These are phyloP conservation scores for Chrysosphaeria jannelii DNA, from an alignment of 2,329 filamentous ascomycete species.

Conservation along the genomic window DNA sequence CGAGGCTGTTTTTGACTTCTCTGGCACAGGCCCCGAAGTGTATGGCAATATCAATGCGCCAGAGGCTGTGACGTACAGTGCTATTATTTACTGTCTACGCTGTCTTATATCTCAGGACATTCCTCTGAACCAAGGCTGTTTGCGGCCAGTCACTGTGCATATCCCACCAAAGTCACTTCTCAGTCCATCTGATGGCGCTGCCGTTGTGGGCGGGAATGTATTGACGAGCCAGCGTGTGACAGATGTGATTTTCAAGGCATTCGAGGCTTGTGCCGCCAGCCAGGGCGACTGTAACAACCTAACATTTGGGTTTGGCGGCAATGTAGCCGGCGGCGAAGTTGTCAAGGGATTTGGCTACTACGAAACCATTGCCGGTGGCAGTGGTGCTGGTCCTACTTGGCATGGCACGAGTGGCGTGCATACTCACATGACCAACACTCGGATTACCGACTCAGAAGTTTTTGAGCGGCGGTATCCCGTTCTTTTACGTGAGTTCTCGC, in stretches of 20 bases:
- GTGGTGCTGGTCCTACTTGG: conserved; percentile 8
- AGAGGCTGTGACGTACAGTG: conserved; percentile 44
- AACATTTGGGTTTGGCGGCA: conserved; percentile 56
- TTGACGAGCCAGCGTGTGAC: conserved; percentile 55
- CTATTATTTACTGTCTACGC: conserved; percentile 64
- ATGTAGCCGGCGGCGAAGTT: conserved; percentile 22
- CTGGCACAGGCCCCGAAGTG: conserved; percentile 44
- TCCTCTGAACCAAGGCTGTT: conserved; percentile 61
- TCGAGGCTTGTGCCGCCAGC: conserved; percentile 46
- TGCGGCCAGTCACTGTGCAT: conserved; percentile 42
- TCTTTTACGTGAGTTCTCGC: conserved; percentile 7
- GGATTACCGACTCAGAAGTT: conserved; percentile 8
- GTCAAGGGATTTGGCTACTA: conserved; percentile 47
- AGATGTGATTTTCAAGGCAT: conserved; percentile 56
- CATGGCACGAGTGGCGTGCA: conserved; percentile 7
- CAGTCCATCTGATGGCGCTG: conserved; percentile 43
- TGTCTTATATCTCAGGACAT: conserved; percentile 59
- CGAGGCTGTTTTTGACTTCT: conserved; percentile 50
- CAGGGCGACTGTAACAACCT: conserved; percentile 68
- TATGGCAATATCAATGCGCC: conserved; percentile 54
- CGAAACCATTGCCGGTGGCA: conserved; percentile 9
- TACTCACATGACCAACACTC: conserved; percentile 8
- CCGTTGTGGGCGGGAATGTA: conserved; percentile 61
- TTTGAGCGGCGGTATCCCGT: conserved; percentile 10
- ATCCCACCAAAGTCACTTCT: conserved; percentile 48